A percentile compares a stretch with the other conserved stretches of the same genome.
Evolutionary conservation across 257 asterid genomes (phyloP).

Genomic region (Fraxinus pennsylvanica): DNA sequence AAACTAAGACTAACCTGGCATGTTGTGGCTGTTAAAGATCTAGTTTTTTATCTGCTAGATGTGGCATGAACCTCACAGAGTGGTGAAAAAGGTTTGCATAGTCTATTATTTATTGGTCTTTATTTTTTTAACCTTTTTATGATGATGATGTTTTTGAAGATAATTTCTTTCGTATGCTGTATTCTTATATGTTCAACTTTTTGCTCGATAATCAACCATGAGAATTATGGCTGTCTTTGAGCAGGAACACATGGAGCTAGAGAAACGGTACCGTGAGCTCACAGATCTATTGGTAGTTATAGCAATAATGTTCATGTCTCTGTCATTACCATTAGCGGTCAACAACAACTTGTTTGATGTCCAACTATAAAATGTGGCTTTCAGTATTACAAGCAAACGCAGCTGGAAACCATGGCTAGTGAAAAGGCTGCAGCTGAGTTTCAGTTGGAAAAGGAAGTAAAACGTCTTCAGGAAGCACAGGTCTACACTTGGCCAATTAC

Average conservation of each 20-base stretch:
- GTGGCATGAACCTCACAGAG: not conserved
- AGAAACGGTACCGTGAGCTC: conserved; percentile 96
- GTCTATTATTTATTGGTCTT: not conserved
- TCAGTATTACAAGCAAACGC: conserved; percentile 99
- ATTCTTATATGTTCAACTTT: conserved; percentile 17
- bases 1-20: not conserved
- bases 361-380: conserved; percentile 25
- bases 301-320: conserved; percentile 16
- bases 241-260: conserved; percentile 99
- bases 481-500: conserved; percentile 44
- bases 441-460: conserved; percentile 96
- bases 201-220: conserved; percentile 11
- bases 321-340: conserved; percentile 25
- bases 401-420: conserved; percentile 93
- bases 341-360: conserved; percentile 26
- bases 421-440: conserved; percentile 99
- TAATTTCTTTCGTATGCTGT: conserved; percentile 14
- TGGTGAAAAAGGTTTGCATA: not conserved
- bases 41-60: not conserved
- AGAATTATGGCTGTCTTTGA: conserved; percentile 33
- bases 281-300: conserved; percentile 84
- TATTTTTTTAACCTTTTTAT: not conserved
- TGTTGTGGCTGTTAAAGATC: not conserved
- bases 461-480: conserved; percentile 83
- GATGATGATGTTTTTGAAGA: conserved; percentile 7